Evolutionary conservation across 352 stramenopile species (phyloP).

Genomic region (Pythium diclinum): DNA sequence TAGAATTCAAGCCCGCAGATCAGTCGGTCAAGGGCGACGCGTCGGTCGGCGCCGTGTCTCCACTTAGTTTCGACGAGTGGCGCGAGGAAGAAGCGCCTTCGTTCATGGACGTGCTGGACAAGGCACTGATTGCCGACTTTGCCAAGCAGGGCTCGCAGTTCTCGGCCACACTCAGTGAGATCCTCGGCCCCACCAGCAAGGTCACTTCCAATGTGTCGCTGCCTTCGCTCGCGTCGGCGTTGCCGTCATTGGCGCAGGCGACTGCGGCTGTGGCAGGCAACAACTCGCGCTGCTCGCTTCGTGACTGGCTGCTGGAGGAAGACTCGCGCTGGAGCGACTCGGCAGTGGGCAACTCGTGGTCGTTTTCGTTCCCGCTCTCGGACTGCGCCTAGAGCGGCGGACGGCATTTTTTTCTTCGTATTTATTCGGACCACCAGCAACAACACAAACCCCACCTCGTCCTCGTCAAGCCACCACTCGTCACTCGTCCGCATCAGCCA

Average conservation of each 20-base stretch:
- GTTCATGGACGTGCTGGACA: constrained; percentile 45
- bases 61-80: constrained; percentile 65
- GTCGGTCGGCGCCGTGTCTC: constrained; percentile 31
- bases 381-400: constrained; percentile 33
- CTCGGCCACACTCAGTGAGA: constrained; percentile 23
- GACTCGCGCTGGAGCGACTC: constrained; percentile 55
- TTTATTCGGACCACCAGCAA: constrained; percentile 1
- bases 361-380: constrained; percentile 46
- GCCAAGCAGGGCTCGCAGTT: constrained; percentile 36
- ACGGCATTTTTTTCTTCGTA: background rate
- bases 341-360: constrained; percentile 55
- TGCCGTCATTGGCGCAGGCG: constrained; percentile 3
- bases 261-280: constrained; percentile 10
- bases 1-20: background rate
- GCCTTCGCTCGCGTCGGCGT: background rate
- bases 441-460: background rate
- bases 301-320: constrained; percentile 56
- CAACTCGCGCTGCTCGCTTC: constrained; percentile 41
- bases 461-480: background rate
- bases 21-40: constrained; percentile 18
- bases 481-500: background rate
- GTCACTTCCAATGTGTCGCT: background rate
- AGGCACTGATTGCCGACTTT: constrained; percentile 41
- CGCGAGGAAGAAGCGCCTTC: constrained; percentile 33
- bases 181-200: constrained; percentile 6